phyloP scores from a whole-genome alignment of 305 asterid genomes.

The Ilex paraguariensis region DNA sequence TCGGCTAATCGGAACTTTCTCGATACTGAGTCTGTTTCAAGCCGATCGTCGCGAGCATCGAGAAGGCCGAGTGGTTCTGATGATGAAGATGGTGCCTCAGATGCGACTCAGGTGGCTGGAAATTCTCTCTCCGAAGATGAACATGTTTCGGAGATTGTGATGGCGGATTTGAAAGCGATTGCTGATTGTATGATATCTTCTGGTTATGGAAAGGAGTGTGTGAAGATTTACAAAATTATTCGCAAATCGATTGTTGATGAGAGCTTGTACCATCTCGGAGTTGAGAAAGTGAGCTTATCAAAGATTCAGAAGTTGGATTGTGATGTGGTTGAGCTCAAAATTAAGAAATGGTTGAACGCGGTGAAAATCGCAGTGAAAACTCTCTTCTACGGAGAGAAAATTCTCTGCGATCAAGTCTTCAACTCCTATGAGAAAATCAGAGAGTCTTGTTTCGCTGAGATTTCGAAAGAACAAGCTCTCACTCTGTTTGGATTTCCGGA shows the following conservation, averaged over 20 bases:
- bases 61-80: background rate
- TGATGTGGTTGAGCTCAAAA: background rate
- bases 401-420: background rate
- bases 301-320: conserved; percentile 2
- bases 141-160: background rate
- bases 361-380: conserved; percentile 1
- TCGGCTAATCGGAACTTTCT: background rate
- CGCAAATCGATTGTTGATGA: background rate
- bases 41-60: background rate
- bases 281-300: background rate
- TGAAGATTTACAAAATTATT: background rate
- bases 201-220: conserved; percentile 4
- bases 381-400: conserved; percentile 1
- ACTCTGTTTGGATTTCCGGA: background rate
- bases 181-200: conserved; percentile 1
- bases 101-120: background rate
- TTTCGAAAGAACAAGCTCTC: background rate
- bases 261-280: background rate
- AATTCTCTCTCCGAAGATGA: background rate
- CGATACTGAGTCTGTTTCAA: background rate
- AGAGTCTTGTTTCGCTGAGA: background rate
- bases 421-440: background rate
- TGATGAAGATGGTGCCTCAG: background rate
- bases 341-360: background rate
- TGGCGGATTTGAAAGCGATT: background rate